A percentile compares a stretch with the other conserved stretches of the same genome.
phyloP scores from a whole-genome alignment of 257 asterid species.

The Mentha longifolia region DNA sequence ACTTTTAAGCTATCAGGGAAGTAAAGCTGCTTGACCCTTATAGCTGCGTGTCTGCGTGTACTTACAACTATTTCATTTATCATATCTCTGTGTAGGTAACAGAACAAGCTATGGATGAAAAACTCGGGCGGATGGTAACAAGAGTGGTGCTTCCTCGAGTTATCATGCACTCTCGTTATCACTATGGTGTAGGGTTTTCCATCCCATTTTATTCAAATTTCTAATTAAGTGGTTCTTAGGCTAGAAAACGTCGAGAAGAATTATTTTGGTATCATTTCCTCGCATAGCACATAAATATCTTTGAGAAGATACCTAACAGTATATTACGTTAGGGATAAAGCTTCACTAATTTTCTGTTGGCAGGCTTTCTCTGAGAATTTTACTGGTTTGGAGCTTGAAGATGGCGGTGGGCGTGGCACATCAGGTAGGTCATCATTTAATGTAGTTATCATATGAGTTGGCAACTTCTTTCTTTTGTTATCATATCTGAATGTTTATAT shows the following conservation, averaged over 20 bases:
- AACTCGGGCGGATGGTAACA: constrained; percentile 79
- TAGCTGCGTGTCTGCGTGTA: not conserved
- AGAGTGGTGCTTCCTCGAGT: constrained; percentile 96
- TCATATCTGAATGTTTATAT: not conserved
- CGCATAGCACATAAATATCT: not conserved
- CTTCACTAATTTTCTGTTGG: constrained; percentile 21
- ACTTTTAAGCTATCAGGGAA: not conserved
- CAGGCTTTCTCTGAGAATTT: constrained; percentile 93
- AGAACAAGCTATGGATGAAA: constrained; percentile 78
- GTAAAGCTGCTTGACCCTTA: constrained; percentile 5
- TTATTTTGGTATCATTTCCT: constrained; percentile 1
- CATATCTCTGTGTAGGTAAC: constrained; percentile 59
- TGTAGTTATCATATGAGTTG: not conserved
- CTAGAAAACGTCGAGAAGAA: not conserved
- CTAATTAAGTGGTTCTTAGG: constrained; percentile 3
- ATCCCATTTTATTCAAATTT: not conserved
- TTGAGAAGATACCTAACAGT: not conserved
- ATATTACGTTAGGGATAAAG: constrained; percentile 4
- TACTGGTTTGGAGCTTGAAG: constrained; percentile 97
- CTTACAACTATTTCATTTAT: constrained; percentile 3
- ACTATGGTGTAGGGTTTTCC: constrained; percentile 66
- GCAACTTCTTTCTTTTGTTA: not conserved
- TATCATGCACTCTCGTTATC: constrained; percentile 88
- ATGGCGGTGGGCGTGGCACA: constrained; percentile 98
- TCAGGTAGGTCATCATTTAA: constrained; percentile 57